phyloP scores from a whole-genome alignment of 1,284 basidiomycete genomes.

The Jaminaea rosea region DNA sequence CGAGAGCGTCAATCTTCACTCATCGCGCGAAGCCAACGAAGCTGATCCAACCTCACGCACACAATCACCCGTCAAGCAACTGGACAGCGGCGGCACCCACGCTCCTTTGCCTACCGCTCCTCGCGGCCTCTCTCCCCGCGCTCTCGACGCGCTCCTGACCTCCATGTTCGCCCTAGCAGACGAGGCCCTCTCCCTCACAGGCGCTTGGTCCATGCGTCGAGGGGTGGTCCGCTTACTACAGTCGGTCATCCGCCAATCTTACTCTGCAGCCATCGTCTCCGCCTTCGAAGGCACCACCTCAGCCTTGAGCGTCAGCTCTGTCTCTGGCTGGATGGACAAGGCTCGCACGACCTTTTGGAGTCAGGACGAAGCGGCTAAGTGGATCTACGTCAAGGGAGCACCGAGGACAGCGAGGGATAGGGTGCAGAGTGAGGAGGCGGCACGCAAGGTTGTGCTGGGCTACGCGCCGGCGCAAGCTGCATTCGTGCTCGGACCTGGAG shows the following conservation, averaged over 20 bases:
- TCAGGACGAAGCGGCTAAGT: conserved; percentile 10
- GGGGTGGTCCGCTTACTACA: conserved; percentile 46
- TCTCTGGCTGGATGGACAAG: conserved; percentile 29
- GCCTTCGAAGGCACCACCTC: conserved; percentile 34
- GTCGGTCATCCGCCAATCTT: conserved; percentile 42
- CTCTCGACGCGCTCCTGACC: conserved; percentile 43
- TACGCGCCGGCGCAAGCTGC: conserved; percentile 43
- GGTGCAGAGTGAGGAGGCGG: background rate
- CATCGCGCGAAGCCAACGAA: too few species aligned
- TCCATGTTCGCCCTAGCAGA: conserved; percentile 45
- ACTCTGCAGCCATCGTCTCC: conserved; percentile 33
- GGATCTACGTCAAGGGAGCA: background rate
- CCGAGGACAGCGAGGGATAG: background rate
- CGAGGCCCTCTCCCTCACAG: conserved; percentile 46
- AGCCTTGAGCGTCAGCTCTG: conserved; percentile 23
- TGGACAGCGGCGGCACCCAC: background rate
- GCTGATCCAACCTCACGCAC: background rate
- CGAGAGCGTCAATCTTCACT: too few species aligned
- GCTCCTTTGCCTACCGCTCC: background rate
- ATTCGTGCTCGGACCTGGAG: conserved; percentile 40
- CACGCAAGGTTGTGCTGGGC: conserved; percentile 23
- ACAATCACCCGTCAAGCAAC: background rate
- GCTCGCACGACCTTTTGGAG: conserved; percentile 35
- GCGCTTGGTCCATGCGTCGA: conserved; percentile 43
- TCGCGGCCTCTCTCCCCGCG: conserved; percentile 5